phyloP scores from a whole-genome alignment of 1,139 yeast genomes.

The Sporopachydermia cereana region DNA sequence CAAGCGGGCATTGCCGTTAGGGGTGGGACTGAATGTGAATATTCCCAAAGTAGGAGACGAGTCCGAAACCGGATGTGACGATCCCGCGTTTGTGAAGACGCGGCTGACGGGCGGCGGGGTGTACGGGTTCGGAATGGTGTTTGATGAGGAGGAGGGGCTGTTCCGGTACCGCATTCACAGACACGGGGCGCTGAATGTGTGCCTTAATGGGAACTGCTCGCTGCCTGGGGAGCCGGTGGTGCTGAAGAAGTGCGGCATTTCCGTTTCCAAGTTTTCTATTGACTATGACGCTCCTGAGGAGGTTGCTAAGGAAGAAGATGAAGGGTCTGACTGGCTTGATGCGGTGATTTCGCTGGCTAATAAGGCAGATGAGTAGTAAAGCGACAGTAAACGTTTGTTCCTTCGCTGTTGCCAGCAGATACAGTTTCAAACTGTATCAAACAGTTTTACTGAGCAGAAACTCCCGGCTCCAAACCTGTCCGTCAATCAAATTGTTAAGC shows the following conservation, averaged over 20 bases:
- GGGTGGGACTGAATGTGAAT: conserved; percentile 37
- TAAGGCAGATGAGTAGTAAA: no score
- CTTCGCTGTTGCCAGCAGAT: no score
- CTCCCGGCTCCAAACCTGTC: no score
- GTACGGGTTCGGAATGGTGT: conserved; percentile 14
- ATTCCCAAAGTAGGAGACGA: conserved; percentile 33
- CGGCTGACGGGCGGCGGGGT: conserved; percentile 31
- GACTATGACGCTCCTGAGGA: conserved; percentile 7
- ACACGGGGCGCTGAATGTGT: conserved; percentile 1
- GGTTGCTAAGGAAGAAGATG: no score
- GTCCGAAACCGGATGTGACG: conserved; percentile 25
- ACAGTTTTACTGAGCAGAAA: no score
- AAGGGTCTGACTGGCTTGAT: no score
- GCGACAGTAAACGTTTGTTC: no score
- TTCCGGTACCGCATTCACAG: conserved; percentile 6
- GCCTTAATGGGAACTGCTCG: conserved; percentile 3
- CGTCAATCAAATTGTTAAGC: no score
- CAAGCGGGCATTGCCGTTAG: conserved; percentile 28
- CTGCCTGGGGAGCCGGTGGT: conserved; percentile 4
- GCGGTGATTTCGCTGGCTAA: no score
- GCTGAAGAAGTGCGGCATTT: conserved; percentile 2
- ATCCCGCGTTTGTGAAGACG: conserved; percentile 30
- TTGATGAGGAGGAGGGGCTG: conserved; percentile 9
- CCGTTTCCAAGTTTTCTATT: conserved; percentile 3
- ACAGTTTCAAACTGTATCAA: no score